Base-by-base conservation (phyloP, 2,329 filamentous ascomycete species). In the Ophiostoma novo-ulmi region DNA sequence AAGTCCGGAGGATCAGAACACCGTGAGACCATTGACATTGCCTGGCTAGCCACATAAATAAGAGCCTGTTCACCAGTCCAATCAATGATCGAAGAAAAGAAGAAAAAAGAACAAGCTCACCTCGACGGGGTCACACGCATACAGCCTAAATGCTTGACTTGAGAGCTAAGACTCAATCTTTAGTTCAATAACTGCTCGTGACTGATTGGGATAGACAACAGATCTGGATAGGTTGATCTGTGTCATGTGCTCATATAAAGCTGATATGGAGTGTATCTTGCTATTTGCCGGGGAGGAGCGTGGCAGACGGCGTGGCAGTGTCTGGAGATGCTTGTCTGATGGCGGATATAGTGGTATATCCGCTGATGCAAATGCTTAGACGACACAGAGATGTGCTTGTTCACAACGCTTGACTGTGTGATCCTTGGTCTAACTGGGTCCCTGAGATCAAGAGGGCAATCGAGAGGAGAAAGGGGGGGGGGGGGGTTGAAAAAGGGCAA, bases 401-500 rank as follows among this genome's bases (percentile, higher is more conserved):
- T 48, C 13, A 3, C 38, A 39, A 39, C 14, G 41, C 41, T 44
- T 14, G 41, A 14, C 41, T 14, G 31, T 31, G 5, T 44, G 41
- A 48, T n/a, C 44, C 52, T 20, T 58, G 52, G 52, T 26, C 52
- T 26, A 44, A 44, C 38, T 44, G 17, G 39, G 20, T 17, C 14
- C 3, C 17, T 14, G 20, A 17, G 41, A 44, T 20, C 14, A 14
- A 44, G 41, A 17, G 36, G 14, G 41, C 31, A 31, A 48, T 48
- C 44, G 1, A 48, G 44, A 61, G 22, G 22, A 61, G 22, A 61
- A 31, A 61, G 26, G 58, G 58, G 58, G 26, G 35, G 17, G 26
- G 58, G 58, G 58, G 26, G 35, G 17, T 36, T 13, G 58, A 20
- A 63, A 63, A 63, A 63, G 58, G 64, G 63, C 69, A 63, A 36